These are phyloP conservation scores for Talinum fruticosum DNA, from an alignment of 148 eudicot genomes.

Conservation along the genomic window DNA sequence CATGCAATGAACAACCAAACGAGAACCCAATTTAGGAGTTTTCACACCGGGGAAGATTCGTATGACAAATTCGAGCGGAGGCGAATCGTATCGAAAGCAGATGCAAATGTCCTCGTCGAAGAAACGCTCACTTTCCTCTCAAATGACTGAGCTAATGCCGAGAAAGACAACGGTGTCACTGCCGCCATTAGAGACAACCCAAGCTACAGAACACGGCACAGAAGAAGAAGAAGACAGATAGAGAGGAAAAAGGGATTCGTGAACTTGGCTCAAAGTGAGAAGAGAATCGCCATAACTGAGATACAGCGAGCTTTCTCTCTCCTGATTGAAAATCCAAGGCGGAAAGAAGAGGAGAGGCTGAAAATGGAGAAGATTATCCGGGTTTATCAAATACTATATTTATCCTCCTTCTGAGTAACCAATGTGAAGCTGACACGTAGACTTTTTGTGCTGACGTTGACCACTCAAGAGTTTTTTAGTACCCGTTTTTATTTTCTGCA, in stretches of 20 bases:
- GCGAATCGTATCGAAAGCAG: slow-evolving; percentile 35
- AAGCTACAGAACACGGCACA: neutral
- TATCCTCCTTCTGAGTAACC: neutral
- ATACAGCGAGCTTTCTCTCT: neutral
- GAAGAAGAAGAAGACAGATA: neutral
- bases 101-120: slow-evolving; percentile 28
- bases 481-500: neutral
- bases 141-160: slow-evolving; percentile 42
- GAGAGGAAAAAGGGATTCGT: neutral
- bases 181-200: slow-evolving; percentile 48
- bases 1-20: slow-evolving; percentile 48
- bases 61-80: slow-evolving; percentile 26
- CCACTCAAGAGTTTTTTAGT: neutral
- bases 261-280: slow-evolving; percentile 4
- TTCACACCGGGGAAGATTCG: slow-evolving; percentile 21
- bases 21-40: slow-evolving; percentile 31
- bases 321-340: neutral
- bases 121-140: slow-evolving; percentile 36
- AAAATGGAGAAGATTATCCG: neutral
- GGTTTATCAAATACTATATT: neutral
- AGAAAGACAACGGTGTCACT: slow-evolving; percentile 48
- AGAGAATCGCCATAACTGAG: slow-evolving; percentile 14
- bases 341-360: neutral
- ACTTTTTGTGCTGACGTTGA: neutral
- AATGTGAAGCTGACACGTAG: neutral